Evolutionary conservation across 257 asterid genomes (phyloP).

Genomic region (Misopates orontium): DNA sequence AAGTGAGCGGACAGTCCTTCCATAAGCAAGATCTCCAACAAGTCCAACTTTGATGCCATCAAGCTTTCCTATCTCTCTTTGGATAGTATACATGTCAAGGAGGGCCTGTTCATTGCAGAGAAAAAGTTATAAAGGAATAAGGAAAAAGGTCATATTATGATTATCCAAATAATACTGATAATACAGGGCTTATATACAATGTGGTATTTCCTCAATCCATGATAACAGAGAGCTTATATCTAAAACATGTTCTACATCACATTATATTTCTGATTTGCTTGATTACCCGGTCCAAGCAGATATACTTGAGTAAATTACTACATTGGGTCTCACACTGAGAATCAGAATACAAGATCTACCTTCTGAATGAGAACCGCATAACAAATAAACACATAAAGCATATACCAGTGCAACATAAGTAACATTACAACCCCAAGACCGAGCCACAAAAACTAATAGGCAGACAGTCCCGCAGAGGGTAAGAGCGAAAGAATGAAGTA

Average conservation of each 20-base stretch:
- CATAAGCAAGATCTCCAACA: constrained; percentile 95
- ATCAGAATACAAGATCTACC: no score
- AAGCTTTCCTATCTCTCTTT: constrained; percentile 85
- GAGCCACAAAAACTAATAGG: background rate
- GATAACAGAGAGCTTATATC: background rate
- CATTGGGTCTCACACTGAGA: no score
- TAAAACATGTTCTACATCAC: background rate
- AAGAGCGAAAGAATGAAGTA: background rate
- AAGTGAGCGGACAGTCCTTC: constrained; percentile 92
- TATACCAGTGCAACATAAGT: no score
- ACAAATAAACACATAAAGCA: no score
- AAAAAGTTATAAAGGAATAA: background rate
- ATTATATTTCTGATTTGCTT: background rate
- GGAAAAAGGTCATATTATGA: constrained; percentile 12
- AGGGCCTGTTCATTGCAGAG: constrained; percentile 59
- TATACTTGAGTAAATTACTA: no score
- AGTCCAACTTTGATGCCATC: constrained; percentile 91
- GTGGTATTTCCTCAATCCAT: background rate
- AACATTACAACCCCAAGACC: background rate
- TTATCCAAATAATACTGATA: background rate
- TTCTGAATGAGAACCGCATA: no score
- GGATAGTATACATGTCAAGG: constrained; percentile 78
- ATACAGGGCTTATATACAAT: no score
- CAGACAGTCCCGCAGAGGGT: background rate
- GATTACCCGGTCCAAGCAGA: constrained; percentile 4